These are phyloP conservation scores for Annulohypoxylon bovei DNA, from an alignment of 495 filamentous ascomycete species.

Conservation along the genomic window DNA sequence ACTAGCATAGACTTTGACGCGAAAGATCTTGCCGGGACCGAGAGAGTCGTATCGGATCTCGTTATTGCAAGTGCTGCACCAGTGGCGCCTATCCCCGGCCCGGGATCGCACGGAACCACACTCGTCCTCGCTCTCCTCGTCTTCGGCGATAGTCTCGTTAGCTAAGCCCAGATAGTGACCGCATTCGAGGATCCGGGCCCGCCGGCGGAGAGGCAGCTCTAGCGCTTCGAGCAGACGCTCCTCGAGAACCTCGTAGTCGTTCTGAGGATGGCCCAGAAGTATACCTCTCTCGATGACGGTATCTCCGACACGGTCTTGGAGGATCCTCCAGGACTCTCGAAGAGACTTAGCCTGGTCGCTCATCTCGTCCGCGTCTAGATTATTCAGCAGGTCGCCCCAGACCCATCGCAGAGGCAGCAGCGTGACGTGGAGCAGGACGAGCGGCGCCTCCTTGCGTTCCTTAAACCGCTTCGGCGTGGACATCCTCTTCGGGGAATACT, in stretches of 20 bases:
- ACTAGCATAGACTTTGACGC: constrained; percentile 88
- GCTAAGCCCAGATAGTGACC: constrained; percentile 74
- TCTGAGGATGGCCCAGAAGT: constrained; percentile 86
- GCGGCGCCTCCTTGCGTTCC: constrained; percentile 65
- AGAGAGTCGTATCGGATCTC: constrained; percentile 61
- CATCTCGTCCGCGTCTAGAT: constrained; percentile 53
- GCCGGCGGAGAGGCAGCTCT: constrained; percentile 71
- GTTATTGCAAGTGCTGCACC: constrained; percentile 67
- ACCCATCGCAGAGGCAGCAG: constrained; percentile 76
- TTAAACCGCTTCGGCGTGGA: constrained; percentile 62
- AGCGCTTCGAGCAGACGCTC: constrained; percentile 90
- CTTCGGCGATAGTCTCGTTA: constrained; percentile 55
- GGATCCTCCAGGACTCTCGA: constrained; percentile 75
- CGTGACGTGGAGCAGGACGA: constrained; percentile 89
- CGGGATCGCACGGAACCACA: constrained; percentile 47
- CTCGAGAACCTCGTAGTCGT: constrained; percentile 91
- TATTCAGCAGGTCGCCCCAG: constrained; percentile 68
- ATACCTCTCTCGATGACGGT: constrained; percentile 86
- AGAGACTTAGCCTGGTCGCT: constrained; percentile 66
- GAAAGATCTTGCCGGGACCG: constrained; percentile 69
- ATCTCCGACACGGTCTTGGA: constrained; percentile 78
- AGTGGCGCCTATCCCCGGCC: constrained; percentile 57
- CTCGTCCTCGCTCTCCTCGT: constrained; percentile 60
- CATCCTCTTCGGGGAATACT: constrained; percentile 68
- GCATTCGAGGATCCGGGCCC: constrained; percentile 76